phyloP scores from a whole-genome alignment of 768 basidiomycete genomes.

The Amanita brunnescens region DNA sequence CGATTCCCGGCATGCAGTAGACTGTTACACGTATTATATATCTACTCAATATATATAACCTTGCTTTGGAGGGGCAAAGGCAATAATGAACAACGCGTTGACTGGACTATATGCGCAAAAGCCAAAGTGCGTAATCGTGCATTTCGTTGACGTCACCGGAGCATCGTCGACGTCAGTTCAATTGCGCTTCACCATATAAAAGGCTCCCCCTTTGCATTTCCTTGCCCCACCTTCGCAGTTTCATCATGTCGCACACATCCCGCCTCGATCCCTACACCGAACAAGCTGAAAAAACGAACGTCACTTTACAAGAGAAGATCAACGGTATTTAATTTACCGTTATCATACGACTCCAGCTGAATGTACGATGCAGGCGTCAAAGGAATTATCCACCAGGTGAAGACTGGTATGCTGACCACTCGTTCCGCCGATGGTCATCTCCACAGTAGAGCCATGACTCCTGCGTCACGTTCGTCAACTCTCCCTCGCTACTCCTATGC shows the following conservation, averaged over 20 bases:
- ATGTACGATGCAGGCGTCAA: constrained; percentile 47
- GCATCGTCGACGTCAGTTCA: constrained; percentile 14
- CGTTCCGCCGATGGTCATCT: constrained; percentile 56
- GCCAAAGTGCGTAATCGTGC: constrained; percentile 3
- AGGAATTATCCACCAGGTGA: constrained; percentile 50
- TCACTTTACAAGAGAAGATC: constrained; percentile 59
- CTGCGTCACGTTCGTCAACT: constrained; percentile 45
- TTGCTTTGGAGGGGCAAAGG: constrained; percentile 18
- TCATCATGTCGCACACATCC: constrained; percentile 17
- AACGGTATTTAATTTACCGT: constrained; percentile 33
- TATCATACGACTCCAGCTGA: background rate
- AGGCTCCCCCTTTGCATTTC: constrained; percentile 4
- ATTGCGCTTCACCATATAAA: constrained; percentile 10
- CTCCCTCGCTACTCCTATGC: background rate
- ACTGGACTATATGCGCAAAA: too few species aligned
- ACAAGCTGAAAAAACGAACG: constrained; percentile 48
- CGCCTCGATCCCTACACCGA: constrained; percentile 68
- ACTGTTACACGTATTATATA: constrained; percentile 29
- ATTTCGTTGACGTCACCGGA: constrained; percentile 5
- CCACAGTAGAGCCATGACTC: constrained; percentile 78
- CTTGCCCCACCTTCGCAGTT: background rate
- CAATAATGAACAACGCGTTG: too few species aligned
- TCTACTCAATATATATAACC: constrained; percentile 22
- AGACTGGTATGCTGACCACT: constrained; percentile 74
- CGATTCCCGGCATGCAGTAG: constrained; percentile 41